Evolutionary conservation across 495 filamentous ascomycete genomes (phyloP).

Genomic region (Podospora fimiseda): DNA sequence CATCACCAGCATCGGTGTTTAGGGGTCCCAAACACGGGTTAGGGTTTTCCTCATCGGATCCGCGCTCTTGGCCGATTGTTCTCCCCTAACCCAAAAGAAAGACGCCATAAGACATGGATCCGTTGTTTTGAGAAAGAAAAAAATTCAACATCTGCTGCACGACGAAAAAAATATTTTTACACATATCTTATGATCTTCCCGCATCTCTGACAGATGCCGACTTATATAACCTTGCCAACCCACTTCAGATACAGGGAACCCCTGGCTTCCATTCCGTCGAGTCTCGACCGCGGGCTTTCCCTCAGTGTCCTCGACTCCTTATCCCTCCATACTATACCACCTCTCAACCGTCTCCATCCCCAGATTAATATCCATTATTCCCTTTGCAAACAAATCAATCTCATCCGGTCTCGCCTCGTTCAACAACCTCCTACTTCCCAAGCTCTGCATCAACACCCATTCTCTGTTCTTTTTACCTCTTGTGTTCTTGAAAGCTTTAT

Average conservation of each 20-base stretch:
- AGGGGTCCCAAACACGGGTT: no score
- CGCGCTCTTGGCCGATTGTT: background rate
- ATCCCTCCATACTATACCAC: no score
- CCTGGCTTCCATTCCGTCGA: no score
- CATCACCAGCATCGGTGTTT: no score
- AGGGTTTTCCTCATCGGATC: background rate
- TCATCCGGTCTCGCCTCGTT: slow-evolving; percentile 12
- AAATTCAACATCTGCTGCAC: no score
- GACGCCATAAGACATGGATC: background rate
- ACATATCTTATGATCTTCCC: no score
- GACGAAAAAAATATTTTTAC: no score
- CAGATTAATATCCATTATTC: slow-evolving; percentile 18
- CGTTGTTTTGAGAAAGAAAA: background rate
- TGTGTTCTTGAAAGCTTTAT: background rate
- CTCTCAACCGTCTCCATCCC: slow-evolving; percentile 23
- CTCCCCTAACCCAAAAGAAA: background rate
- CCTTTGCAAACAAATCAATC: slow-evolving; percentile 23
- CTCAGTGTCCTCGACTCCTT: no score
- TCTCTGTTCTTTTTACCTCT: slow-evolving; percentile 3
- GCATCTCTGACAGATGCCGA: no score
- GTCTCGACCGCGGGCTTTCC: no score
- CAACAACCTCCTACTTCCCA: slow-evolving; percentile 16
- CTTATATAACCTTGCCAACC: no score
- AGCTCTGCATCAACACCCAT: slow-evolving; percentile 13
- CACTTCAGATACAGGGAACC: no score